These are phyloP conservation scores for Aspergillus nidulans DNA, from an alignment of 495 filamentous ascomycete genomes.

Conservation along the genomic window DNA sequence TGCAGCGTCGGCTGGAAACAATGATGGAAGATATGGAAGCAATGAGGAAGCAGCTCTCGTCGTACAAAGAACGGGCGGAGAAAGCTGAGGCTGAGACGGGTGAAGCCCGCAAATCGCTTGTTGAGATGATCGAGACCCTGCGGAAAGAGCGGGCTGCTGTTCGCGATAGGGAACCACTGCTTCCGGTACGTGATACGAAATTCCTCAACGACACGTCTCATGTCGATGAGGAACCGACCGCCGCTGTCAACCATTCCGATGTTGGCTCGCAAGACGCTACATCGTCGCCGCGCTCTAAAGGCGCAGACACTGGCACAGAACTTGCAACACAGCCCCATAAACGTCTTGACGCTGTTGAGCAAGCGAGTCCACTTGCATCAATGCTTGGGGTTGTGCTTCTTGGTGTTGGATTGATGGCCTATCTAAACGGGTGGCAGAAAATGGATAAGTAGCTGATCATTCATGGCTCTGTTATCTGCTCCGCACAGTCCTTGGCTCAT, in stretches of 20 bases:
- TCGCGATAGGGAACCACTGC: neutral
- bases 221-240: slow-evolving; percentile 5
- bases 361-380: slow-evolving; percentile 76
- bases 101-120: slow-evolving; percentile 64
- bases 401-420: slow-evolving; percentile 90
- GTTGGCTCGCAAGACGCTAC: neutral
- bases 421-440: slow-evolving; percentile 84
- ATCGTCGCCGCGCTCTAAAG: slow-evolving; percentile 25
- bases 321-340: slow-evolving; percentile 36
- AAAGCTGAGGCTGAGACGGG: slow-evolving; percentile 70
- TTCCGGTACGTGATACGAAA: slow-evolving; percentile 7
- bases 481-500: neutral
- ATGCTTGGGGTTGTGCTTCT: slow-evolving; percentile 86
- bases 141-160: slow-evolving; percentile 55
- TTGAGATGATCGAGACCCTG: slow-evolving; percentile 84
- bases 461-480: neutral
- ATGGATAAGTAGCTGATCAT: slow-evolving; percentile 49
- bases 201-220: neutral
- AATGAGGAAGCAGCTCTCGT: slow-evolving; percentile 73
- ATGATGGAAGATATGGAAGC: slow-evolving; percentile 82
- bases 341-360: slow-evolving; percentile 45
- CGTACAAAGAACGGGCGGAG: slow-evolving; percentile 71
- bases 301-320: slow-evolving; percentile 35
- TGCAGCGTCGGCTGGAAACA: slow-evolving; percentile 71
- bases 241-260: neutral